Evolutionary conservation across 148 eudicot genomes (phyloP).

Genomic region (Nepenthes mirabilis): DNA sequence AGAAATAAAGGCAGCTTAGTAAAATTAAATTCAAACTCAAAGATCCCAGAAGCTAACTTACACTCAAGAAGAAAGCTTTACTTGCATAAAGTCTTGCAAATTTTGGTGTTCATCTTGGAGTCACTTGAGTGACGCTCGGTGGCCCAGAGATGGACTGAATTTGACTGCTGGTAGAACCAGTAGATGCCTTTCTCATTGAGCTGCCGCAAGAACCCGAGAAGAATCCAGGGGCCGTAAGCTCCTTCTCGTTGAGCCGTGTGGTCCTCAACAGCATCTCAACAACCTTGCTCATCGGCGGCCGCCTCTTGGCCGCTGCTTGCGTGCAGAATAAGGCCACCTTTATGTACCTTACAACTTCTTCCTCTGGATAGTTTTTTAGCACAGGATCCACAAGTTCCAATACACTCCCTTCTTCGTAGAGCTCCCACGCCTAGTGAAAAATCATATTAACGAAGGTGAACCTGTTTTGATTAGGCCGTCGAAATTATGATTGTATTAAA

Average conservation of each 20-base stretch:
- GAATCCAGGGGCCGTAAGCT: slow-evolving; percentile 66
- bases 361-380: slow-evolving; percentile 48
- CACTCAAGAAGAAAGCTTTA: no score
- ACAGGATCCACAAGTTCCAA: slow-evolving; percentile 71
- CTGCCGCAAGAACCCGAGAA: slow-evolving; percentile 24
- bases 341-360: slow-evolving; percentile 45
- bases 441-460: no score
- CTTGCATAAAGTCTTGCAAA: no score
- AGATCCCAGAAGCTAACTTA: no score
- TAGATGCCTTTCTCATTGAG: slow-evolving; percentile 25
- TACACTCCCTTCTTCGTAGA: slow-evolving; percentile 54
- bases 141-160: slow-evolving; percentile 43
- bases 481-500: no score
- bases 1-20: no score
- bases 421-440: slow-evolving; percentile 62
- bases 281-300: slow-evolving; percentile 88
- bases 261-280: slow-evolving; percentile 66
- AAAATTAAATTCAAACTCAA: no score
- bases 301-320: slow-evolving; percentile 57
- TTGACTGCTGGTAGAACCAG: slow-evolving; percentile 35
- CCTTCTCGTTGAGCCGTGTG: slow-evolving; percentile 49
- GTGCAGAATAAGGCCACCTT: slow-evolving; percentile 85
- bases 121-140: slow-evolving; percentile 40
- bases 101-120: slow-evolving; percentile 45
- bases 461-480: no score